Conservation (phyloP, 495 filamentous ascomycete species). For the Penicillium desertorum region DNA sequence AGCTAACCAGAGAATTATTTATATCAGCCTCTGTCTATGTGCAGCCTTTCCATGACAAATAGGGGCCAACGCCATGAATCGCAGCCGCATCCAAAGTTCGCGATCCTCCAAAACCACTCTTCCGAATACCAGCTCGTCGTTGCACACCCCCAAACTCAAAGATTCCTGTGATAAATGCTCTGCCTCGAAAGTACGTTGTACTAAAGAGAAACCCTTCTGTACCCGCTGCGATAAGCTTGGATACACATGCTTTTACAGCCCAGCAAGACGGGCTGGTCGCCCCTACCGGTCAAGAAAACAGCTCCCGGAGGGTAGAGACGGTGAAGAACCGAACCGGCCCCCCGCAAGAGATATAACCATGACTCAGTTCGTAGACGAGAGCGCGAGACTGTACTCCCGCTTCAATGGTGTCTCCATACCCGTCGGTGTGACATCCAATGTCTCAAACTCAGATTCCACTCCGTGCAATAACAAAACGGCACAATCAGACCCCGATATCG, state of each 20-base stretch:
- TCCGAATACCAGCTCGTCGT: neutral
- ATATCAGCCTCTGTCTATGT: too few species aligned
- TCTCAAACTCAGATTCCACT: neutral
- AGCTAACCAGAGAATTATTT: too few species aligned
- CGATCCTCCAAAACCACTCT: too few species aligned
- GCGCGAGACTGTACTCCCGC: constrained; percentile 3
- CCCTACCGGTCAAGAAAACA: constrained; percentile 13
- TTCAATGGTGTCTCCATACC: neutral
- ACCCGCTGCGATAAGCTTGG: constrained; percentile 36
- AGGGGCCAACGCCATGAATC: too few species aligned
- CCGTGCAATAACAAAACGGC: neutral
- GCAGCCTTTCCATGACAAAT: too few species aligned
- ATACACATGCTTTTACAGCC: constrained; percentile 41
- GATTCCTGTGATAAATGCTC: constrained; percentile 42
- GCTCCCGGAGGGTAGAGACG: neutral
- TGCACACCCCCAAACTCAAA: constrained; percentile 27
- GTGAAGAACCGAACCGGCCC: constrained; percentile 6
- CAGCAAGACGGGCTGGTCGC: constrained; percentile 30
- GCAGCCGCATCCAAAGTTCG: too few species aligned
- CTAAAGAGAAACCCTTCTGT: constrained; percentile 39
- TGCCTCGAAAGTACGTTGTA: constrained; percentile 40
- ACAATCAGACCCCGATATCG: neutral
- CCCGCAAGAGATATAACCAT: neutral
- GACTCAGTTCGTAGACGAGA: constrained; percentile 8
- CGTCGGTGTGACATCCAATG: too few species aligned